Evolutionary conservation across 2,329 filamentous ascomycete species (phyloP).

Genomic region (Zasmidium citrigriseum): DNA sequence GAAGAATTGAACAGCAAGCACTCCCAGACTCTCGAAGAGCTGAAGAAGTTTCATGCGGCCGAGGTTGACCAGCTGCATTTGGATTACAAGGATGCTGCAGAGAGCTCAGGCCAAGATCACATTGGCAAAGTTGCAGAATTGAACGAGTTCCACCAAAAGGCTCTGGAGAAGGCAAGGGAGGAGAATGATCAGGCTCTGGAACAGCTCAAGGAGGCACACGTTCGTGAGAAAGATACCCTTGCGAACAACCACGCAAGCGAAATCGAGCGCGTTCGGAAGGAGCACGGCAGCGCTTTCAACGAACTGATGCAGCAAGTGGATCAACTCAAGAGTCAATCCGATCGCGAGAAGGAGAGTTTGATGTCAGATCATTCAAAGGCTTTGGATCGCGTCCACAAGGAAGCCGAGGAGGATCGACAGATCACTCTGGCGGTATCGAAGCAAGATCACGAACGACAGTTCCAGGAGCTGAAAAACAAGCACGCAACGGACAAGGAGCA

Average conservation of each 20-base stretch:
- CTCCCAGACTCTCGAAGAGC: not conserved
- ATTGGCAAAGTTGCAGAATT: not conserved
- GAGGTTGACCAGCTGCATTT: constrained; percentile 2
- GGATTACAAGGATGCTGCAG: not conserved
- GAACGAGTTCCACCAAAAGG: constrained; percentile 1
- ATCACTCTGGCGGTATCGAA: constrained; percentile 5
- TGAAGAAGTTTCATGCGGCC: constrained; percentile 1
- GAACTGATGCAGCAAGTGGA: not conserved
- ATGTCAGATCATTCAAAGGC: not conserved
- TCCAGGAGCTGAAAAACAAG: constrained; percentile 3
- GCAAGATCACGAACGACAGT: constrained; percentile 1
- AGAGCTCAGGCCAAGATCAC: not conserved
- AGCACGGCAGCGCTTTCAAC: not conserved
- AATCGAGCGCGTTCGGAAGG: not conserved
- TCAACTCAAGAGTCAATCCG: not conserved
- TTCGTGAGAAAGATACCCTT: not conserved
- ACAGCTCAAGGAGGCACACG: not conserved
- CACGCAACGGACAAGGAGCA: constrained; percentile 4
- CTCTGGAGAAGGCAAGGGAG: not conserved
- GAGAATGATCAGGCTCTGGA: not conserved
- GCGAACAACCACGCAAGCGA: not conserved
- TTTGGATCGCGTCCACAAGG: not conserved
- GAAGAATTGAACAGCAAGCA: constrained; percentile 10
- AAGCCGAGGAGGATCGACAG: not conserved
- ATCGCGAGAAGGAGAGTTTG: not conserved